Base-by-base conservation (phyloP, 2,329 filamentous ascomycete genomes). In the Pestalotiopsis sp. region DNA sequence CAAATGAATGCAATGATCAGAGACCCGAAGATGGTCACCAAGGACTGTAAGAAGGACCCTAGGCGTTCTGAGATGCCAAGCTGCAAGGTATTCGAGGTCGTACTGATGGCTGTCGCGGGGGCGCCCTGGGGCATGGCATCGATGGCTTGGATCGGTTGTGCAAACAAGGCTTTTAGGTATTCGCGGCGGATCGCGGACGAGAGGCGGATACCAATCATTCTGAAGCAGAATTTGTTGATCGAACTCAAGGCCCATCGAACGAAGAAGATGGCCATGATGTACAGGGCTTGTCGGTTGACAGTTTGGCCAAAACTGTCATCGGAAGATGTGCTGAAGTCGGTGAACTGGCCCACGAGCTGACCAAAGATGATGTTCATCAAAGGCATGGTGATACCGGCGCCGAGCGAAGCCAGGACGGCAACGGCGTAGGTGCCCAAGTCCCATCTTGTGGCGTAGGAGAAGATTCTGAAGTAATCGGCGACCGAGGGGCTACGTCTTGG, bases 221-320 rank as follows among this genome's bases (percentile, higher is more conserved):
- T 85, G 72, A 89, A 88, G 59, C 81, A 81, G 72, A 89, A 86
- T 82, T 86, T 86, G 71, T 86, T 84, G 70, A 89, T 79, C 70
- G 92, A 92, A 70, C 86, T 87, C 41, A 91, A 80, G 7, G 80
- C 74, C 72, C 91, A 89, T 45, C 90, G 88, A 12, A 82, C 90
- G 58, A 93, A 78, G 76, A 93, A 93, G 7, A 93, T 81, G 67
- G 88, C 90, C 65, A 93, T 84, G 74, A 93, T 90, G 78, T 90
- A 92, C 0, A 93, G 80, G 1, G 85, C 78, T 66, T 85, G 78
- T 49, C 72, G 76, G 72, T 86, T 82, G 41, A 86, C 71, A 14
- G 72, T 73, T 6, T 68, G 67, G 13, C 76, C 70, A 71, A 88
- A 87, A 3, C 17, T 52, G 3, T 80, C 73, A 3, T 72, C 73